phyloP scores from a whole-genome alignment of 2,329 filamentous ascomycete species.

The Aspergillus latus region DNA sequence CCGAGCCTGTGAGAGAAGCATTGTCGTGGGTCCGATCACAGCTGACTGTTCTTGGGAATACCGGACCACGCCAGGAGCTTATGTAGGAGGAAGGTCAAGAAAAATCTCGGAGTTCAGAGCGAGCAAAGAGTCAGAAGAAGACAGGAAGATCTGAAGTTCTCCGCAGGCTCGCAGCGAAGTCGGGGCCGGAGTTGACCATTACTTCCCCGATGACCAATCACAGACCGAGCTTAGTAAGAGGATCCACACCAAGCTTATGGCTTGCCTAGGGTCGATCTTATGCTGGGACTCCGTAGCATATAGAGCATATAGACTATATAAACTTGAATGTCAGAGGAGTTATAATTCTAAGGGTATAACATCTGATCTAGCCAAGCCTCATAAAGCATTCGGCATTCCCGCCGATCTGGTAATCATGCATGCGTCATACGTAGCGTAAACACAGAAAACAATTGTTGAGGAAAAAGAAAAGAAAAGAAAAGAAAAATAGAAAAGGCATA shows the following conservation, averaged over 20 bases:
- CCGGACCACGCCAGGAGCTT: slow-evolving; percentile 1
- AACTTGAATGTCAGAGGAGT: background rate
- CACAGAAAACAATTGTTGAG: slow-evolving; percentile 7
- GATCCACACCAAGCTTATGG: background rate
- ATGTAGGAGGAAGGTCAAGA: background rate
- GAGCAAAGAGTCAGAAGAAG: slow-evolving; percentile 2
- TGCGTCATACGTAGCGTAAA: slow-evolving; percentile 8
- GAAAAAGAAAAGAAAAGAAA: slow-evolving; percentile 1
- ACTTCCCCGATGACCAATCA: slow-evolving; percentile 22
- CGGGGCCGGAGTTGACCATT: slow-evolving; percentile 18
- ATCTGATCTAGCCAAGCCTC: slow-evolving; percentile 4
- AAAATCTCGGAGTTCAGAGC: slow-evolving; percentile 8
- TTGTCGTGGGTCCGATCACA: slow-evolving; percentile 15
- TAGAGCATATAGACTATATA: background rate
- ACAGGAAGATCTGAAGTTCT: slow-evolving; percentile 4
- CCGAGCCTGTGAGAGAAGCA: slow-evolving; percentile 32
- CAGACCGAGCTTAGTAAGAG: slow-evolving; percentile 3
- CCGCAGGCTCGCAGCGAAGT: slow-evolving; percentile 20
- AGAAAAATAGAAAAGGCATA: background rate
- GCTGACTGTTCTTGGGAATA: background rate
- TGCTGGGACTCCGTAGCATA: no score
- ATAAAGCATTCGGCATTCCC: slow-evolving; percentile 1
- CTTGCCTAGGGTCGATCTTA: background rate
- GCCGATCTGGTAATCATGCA: slow-evolving; percentile 5
- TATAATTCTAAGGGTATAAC: slow-evolving; percentile 16